Evolutionary conservation across 2,329 filamentous ascomycete genomes (phyloP), one percentile per base, ranked within the genome.

Genomic region (Aureobasidium leucospermi): DNA sequence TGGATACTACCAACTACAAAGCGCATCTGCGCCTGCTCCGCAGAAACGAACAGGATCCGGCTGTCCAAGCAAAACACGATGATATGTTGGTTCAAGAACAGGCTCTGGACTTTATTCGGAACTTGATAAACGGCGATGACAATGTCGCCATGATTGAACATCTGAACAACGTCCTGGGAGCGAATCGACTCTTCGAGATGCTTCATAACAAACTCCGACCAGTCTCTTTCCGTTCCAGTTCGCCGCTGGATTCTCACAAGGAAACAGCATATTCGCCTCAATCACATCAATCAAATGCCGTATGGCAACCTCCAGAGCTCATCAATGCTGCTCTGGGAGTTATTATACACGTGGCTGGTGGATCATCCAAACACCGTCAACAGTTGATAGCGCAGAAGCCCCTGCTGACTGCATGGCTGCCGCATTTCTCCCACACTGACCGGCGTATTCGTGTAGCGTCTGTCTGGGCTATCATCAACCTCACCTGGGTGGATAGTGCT

Each of bases 81-180:
- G 89, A 95, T 64, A 79, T 92, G 39, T 86, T 86, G 2, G 88
- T 96, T 31, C 93, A 97, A 73, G 90, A 96, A 70, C 92, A 97
- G 73, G 89, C 87, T 0, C 82, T 97, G 16, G 88, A 95, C 66
- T 87, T 97, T 66, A 84, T 99, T 63, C 84, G 93, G 58, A 99
- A 99, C 72, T 78, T 97, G 34, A 89, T 96, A 65, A 88, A 87
- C 60, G 84, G 86, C 62, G 77, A 72, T 65, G 83, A 72, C 65
- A 79, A 74, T 65, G 78, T 71, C 62, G 84, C 76, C 74, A 93
- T 96, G 84, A 90, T 96, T 62, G 91, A 96, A 68, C 86, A 89
- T 67, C 74, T 97, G 23, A 87, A 97, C 68, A 81, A 78, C 60
- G 82, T 86, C 59, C 80, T 96, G 48, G 89, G 90, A 1, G 83